phyloP scores from a whole-genome alignment of 1,284 basidiomycete species.

The Naganishia sp. region DNA sequence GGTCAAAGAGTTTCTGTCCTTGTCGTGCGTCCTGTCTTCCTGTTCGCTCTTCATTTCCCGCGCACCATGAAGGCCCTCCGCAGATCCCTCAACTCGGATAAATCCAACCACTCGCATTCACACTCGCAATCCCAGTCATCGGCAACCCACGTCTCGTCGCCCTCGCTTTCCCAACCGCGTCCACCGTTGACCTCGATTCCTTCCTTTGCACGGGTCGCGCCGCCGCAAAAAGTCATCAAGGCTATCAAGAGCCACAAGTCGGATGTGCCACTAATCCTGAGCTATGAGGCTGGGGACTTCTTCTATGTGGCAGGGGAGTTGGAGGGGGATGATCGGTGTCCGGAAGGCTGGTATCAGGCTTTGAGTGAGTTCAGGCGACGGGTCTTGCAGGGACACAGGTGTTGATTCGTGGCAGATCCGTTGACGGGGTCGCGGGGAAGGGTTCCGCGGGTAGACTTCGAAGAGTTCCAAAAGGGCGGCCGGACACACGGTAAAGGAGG shows the following conservation, averaged over 20 bases:
- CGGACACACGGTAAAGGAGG: conserved; percentile 10
- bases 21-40: not conserved
- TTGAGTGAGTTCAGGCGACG: conserved; percentile 59
- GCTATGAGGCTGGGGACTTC: conserved; percentile 93
- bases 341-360: conserved; percentile 72
- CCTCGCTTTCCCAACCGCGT: conserved; percentile 16
- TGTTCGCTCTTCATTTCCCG: not conserved
- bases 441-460: conserved; percentile 82
- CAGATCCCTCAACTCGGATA: conserved; percentile 69
- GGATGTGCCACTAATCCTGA: conserved; percentile 78
- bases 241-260: conserved; percentile 73
- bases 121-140: conserved; percentile 58
- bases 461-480: conserved; percentile 75
- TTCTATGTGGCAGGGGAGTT: conserved; percentile 88
- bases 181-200: conserved; percentile 60
- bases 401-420: conserved; percentile 60
- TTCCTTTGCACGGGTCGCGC: conserved; percentile 68
- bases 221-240: conserved; percentile 94
- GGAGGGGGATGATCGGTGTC: conserved; percentile 56
- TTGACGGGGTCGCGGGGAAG: conserved; percentile 86
- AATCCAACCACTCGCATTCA: conserved; percentile 68
- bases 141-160: conserved; percentile 32
- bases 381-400: not conserved
- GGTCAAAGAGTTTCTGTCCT: not conserved
- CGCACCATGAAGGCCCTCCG: conserved; percentile 76